phyloP scores from a whole-genome alignment of 345 rosid genomes.

The Populus nigra region DNA sequence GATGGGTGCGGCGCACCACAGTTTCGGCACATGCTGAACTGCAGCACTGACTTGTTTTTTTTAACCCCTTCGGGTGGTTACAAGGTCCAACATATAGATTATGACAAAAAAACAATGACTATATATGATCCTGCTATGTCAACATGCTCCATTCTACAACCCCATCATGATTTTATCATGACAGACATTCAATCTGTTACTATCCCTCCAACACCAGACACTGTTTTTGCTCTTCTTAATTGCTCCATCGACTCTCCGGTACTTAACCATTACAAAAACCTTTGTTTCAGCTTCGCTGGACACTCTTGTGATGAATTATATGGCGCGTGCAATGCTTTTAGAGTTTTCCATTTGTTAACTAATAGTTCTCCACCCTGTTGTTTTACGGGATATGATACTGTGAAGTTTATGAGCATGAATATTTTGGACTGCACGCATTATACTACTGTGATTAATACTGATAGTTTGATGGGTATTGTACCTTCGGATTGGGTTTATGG shows the following conservation, averaged over 20 bases:
- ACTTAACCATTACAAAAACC: conserved; percentile 68
- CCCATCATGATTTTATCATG: conserved; percentile 83
- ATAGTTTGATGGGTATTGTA: conserved; percentile 46
- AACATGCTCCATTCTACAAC: conserved; percentile 88
- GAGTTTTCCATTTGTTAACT: conserved; percentile 45
- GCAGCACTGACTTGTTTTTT: conserved; percentile 65
- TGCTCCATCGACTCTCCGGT: conserved; percentile 85
- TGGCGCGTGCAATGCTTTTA: conserved; percentile 61
- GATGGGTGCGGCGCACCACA: conserved; percentile 90
- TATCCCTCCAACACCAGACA: conserved; percentile 80
- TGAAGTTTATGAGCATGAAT: conserved; percentile 77
- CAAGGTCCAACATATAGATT: conserved; percentile 79
- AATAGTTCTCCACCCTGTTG: conserved; percentile 76
- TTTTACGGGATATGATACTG: conserved; percentile 79
- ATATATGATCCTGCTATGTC: conserved; percentile 91
- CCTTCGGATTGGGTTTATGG: conserved; percentile 90
- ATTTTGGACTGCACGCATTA: conserved; percentile 88
- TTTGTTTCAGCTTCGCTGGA: conserved; percentile 63
- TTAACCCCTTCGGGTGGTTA: conserved; percentile 74
- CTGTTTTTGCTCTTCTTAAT: conserved; percentile 78
- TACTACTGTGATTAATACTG: conserved; percentile 51
- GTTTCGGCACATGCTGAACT: conserved; percentile 65
- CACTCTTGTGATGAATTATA: conserved; percentile 92
- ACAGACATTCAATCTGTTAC: conserved; percentile 57
- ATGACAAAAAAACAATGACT: conserved; percentile 48